phyloP scores from a whole-genome alignment of 2,329 filamentous ascomycete genomes.

The Mycosphaerella sp. region DNA sequence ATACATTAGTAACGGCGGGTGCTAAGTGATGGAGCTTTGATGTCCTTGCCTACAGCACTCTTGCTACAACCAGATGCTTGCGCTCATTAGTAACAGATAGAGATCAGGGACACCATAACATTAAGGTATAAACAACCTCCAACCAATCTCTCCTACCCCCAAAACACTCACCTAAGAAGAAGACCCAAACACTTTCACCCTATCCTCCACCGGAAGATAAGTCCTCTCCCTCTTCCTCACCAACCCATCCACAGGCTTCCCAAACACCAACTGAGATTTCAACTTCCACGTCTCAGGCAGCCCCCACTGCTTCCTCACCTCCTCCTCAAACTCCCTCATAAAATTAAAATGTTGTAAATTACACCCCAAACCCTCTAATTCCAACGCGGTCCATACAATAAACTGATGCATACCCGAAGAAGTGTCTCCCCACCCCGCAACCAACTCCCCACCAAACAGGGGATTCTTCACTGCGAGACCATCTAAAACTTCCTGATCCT shows the following conservation, averaged over 20 bases:
- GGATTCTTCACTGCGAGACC: slow-evolving; percentile 17
- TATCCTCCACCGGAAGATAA: slow-evolving; percentile 29
- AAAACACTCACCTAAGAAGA: background rate
- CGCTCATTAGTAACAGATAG: background rate
- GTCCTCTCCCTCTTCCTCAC: slow-evolving; percentile 26
- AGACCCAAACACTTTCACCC: slow-evolving; percentile 29
- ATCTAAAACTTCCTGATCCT: slow-evolving; percentile 14
- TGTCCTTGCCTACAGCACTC: too few relatives aligned
- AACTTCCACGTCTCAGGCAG: slow-evolving; percentile 67
- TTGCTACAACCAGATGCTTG: too few relatives aligned
- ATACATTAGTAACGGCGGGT: too few relatives aligned
- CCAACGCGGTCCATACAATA: slow-evolving; percentile 28
- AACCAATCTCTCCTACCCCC: background rate
- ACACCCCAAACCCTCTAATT: slow-evolving; percentile 29
- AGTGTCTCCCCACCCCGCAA: slow-evolving; percentile 17
- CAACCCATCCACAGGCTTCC: slow-evolving; percentile 24
- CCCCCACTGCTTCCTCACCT: slow-evolving; percentile 50
- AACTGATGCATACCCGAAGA: slow-evolving; percentile 47
- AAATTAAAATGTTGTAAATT: slow-evolving; percentile 32
- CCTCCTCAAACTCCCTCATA: slow-evolving; percentile 20
- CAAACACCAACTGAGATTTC: slow-evolving; percentile 74
- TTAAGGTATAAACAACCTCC: too few relatives aligned
- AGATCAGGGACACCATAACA: too few relatives aligned
- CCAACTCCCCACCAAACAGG: slow-evolving; percentile 15
- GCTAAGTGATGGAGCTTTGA: too few relatives aligned